These are phyloP conservation scores for Tirmania nivea DNA, from an alignment of 495 filamentous ascomycete species.

Conservation along the genomic window DNA sequence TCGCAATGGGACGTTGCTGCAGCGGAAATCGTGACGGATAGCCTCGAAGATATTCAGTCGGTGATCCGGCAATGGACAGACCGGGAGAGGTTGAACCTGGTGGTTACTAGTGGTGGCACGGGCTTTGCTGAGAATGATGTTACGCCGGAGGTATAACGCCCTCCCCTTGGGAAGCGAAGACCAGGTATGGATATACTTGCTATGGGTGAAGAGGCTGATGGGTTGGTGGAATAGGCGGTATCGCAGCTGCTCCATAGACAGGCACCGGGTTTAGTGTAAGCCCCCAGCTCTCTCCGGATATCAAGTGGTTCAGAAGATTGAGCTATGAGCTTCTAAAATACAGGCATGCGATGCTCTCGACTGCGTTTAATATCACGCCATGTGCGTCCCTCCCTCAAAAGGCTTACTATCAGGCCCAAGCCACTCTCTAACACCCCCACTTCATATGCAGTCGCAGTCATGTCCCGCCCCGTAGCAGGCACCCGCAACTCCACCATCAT, in stretches of 20 bases:
- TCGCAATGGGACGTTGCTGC: conserved; percentile 43
- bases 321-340: not conserved
- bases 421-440: not conserved
- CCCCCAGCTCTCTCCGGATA: conserved; percentile 5
- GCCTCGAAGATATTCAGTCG: conserved; percentile 48
- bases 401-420: no score
- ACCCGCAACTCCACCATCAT: conserved; percentile 67
- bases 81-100: conserved; percentile 39
- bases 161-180: not conserved
- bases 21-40: conserved; percentile 62
- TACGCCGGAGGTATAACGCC: conserved; percentile 44
- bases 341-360: conserved; percentile 78
- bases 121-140: conserved; percentile 76
- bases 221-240: conserved; percentile 37
- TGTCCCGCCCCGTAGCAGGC: conserved; percentile 86
- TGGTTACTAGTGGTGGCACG: conserved; percentile 79
- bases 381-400: conserved; percentile 34
- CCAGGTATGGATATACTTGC: not conserved
- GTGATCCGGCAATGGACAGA: conserved; percentile 50
- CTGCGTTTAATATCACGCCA: conserved; percentile 67
- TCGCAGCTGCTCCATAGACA: conserved; percentile 61
- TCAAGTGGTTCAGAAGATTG: not conserved
- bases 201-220: not conserved
- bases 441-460: conserved; percentile 56
- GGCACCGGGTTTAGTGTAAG: conserved; percentile 70